Percentiles rank a stretch among this genome's conserved stretches.
Evolutionary conservation across 2,329 filamentous ascomycete species (phyloP).

Genomic region (Dothistroma septosporum): DNA sequence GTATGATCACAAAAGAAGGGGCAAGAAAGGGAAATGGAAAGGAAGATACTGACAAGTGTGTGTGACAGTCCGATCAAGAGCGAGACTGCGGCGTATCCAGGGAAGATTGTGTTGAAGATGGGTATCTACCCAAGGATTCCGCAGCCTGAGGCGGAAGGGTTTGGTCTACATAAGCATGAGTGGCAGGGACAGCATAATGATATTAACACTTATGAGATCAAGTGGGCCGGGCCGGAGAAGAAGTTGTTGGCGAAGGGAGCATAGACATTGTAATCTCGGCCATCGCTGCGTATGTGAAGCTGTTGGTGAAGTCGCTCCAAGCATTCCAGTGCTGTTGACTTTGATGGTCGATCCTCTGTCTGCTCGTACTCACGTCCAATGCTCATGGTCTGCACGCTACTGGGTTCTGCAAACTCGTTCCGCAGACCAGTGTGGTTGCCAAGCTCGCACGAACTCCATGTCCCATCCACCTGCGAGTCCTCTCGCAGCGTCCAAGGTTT

Average conservation of each 20-base stretch:
- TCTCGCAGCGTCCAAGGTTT: no score
- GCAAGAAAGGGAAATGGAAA: background rate
- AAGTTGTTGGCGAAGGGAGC: conserved; percentile 23
- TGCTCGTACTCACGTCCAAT: background rate
- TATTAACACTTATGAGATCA: conserved; percentile 39
- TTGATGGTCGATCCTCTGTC: background rate
- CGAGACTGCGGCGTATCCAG: conserved; percentile 38
- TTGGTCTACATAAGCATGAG: conserved; percentile 41
- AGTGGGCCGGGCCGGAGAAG: conserved; percentile 38
- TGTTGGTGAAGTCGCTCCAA: background rate
- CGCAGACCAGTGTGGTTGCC: no score
- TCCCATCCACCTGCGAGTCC: background rate
- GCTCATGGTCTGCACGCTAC: background rate
- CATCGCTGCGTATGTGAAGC: background rate
- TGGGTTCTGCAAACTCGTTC: background rate
- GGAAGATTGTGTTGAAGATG: conserved; percentile 49
- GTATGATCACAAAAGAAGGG: conserved; percentile 19
- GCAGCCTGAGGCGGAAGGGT: conserved; percentile 44
- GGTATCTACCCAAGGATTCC: conserved; percentile 50
- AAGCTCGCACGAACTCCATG: background rate
- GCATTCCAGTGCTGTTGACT: background rate
- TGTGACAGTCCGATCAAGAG: conserved; percentile 46
- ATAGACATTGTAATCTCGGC: background rate
- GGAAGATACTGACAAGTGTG: conserved; percentile 4
- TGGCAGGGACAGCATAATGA: conserved; percentile 43